Percentiles rank a stretch among this genome's conserved stretches.
Conservation (phyloP, 2,329 filamentous ascomycete species). For the Gnomoniopsis smithogilvyi region DNA sequence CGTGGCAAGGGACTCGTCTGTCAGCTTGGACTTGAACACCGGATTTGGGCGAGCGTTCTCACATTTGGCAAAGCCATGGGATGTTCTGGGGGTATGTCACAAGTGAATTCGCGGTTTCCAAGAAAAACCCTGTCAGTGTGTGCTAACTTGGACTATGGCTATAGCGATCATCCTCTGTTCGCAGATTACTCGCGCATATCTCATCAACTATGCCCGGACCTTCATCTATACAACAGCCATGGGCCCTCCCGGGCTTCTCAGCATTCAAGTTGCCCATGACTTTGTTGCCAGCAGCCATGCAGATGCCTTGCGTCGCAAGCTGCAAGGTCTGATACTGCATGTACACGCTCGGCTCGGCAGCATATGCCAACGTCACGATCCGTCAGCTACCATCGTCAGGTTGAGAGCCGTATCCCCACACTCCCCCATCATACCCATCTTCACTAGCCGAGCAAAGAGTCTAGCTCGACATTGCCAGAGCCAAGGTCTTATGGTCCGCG, state of each 20-base stretch:
- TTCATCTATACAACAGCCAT: conserved; percentile 73
- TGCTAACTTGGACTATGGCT: background rate
- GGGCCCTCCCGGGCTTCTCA: conserved; percentile 57
- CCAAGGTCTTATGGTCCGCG: conserved; percentile 56
- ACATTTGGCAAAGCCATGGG: conserved; percentile 68
- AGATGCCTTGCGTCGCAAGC: conserved; percentile 31
- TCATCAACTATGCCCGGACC: conserved; percentile 74
- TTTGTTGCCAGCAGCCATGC: conserved; percentile 51
- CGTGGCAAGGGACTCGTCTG: conserved; percentile 57
- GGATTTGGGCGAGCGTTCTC: conserved; percentile 56
- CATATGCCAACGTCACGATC: conserved; percentile 34
- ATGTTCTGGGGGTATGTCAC: conserved; percentile 59
- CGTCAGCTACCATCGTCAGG: background rate
- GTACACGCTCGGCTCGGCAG: conserved; percentile 41
- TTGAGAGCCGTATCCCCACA: conserved; percentile 34
- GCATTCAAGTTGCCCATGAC: conserved; percentile 55
- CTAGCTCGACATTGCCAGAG: conserved; percentile 59
- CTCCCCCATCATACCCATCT: conserved; percentile 63
- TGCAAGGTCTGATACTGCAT: conserved; percentile 43
- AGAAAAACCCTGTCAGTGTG: background rate
- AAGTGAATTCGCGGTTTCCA: background rate
- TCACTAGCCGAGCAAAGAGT: conserved; percentile 54
- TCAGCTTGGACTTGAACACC: conserved; percentile 50
- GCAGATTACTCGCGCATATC: conserved; percentile 54
- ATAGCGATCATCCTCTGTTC: conserved; percentile 60